Evolutionary conservation across 2,329 filamentous ascomycete genomes (phyloP).

Genomic region (Cladosporium sp.): DNA sequence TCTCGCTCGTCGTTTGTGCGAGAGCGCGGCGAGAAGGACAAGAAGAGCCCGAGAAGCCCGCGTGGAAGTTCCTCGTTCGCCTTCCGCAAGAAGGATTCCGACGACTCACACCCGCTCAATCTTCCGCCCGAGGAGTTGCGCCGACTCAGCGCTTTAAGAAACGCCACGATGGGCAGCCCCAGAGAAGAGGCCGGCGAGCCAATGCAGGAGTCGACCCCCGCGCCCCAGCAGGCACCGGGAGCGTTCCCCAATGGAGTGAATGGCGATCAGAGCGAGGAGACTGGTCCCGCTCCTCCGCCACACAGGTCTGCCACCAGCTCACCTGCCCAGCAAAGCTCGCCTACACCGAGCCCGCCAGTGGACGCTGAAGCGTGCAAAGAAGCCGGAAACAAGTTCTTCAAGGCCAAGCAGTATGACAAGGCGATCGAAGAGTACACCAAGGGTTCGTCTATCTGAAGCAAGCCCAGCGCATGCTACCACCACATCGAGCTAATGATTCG

Average conservation of each 20-base stretch:
- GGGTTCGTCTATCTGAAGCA: constrained; percentile 61
- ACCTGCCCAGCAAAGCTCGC: constrained; percentile 36
- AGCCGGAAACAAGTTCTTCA: constrained; percentile 94
- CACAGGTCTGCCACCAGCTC: constrained; percentile 57
- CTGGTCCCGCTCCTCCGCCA: constrained; percentile 67
- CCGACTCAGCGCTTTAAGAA: constrained; percentile 64
- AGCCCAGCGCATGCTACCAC: constrained; percentile 23
- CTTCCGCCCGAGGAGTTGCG: constrained; percentile 86
- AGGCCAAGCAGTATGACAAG: constrained; percentile 83
- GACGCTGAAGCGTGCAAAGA: constrained; percentile 92
- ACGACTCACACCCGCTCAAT: constrained; percentile 81
- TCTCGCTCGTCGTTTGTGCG: constrained; percentile 29
- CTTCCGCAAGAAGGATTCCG: constrained; percentile 37
- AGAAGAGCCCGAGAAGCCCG: constrained; percentile 26
- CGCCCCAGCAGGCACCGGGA: constrained; percentile 39
- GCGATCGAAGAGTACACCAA: constrained; percentile 94
- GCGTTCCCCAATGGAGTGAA: constrained; percentile 55
- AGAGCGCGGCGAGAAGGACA: constrained; percentile 28
- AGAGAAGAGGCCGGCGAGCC: constrained; percentile 30
- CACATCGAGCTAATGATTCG: constrained; percentile 14
- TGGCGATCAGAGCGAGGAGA: constrained; percentile 45
- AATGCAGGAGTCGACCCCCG: constrained; percentile 38
- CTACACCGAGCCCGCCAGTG: constrained; percentile 53
- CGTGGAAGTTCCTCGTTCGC: constrained; percentile 31
- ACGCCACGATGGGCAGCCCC: constrained; percentile 31